Conservation (phyloP, 768 basidiomycete genomes). For the Amanita polypyramis region DNA sequence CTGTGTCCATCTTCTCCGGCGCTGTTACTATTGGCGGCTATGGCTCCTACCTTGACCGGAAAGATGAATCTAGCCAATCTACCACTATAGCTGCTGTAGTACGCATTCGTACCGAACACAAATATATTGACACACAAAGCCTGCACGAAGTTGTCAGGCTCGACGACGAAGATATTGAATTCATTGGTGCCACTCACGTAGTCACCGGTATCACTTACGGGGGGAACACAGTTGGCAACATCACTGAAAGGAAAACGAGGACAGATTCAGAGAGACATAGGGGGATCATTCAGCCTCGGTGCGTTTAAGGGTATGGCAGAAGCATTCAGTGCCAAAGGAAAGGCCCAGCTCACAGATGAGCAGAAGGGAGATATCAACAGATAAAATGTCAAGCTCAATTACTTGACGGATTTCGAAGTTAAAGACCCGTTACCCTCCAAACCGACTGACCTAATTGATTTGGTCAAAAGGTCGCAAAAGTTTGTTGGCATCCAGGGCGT, state of each 20-base stretch:
- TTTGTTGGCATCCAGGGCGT: background rate
- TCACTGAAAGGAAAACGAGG: background rate
- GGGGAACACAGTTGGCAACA: background rate
- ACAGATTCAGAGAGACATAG: background rate
- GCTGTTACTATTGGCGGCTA: background rate
- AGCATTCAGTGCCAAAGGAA: background rate
- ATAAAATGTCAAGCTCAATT: background rate
- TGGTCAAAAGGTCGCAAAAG: background rate
- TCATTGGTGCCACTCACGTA: conserved; percentile 1
- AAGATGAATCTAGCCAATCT: background rate
- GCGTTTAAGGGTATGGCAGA: background rate
- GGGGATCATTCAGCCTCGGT: background rate
- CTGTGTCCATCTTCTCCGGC: background rate
- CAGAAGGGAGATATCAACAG: background rate
- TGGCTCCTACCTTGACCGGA: conserved; percentile 2
- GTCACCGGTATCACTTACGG: conserved; percentile 3
- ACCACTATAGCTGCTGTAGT: background rate
- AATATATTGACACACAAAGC: background rate
- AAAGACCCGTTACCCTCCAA: background rate
- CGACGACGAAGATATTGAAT: conserved; percentile 1
- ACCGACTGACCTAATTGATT: background rate
- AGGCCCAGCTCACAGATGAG: background rate
- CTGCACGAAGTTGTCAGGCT: background rate
- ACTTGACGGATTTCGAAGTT: background rate
- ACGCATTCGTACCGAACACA: background rate